phyloP scores from a whole-genome alignment of 2,329 filamentous ascomycete species.

The Graphilbum sp. region DNA sequence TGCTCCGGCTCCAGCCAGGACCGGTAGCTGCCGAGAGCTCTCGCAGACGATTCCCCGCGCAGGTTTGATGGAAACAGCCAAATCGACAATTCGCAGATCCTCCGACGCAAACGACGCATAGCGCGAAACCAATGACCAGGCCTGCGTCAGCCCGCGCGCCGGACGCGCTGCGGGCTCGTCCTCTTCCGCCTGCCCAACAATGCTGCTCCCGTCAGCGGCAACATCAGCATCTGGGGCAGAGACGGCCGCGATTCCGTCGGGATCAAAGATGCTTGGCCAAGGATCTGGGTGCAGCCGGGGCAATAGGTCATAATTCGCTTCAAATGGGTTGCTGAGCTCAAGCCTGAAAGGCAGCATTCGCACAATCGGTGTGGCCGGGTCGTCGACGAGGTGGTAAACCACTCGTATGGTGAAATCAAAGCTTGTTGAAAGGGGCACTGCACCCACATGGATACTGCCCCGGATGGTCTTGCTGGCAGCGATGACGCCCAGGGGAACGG shows the following conservation, averaged over 20 bases:
- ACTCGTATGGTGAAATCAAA: slow-evolving; percentile 59
- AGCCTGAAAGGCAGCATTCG: slow-evolving; percentile 56
- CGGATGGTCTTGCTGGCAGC: slow-evolving; percentile 24
- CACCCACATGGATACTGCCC: slow-evolving; percentile 32
- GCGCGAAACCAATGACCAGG: slow-evolving; percentile 61
- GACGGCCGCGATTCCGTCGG: slow-evolving; percentile 28
- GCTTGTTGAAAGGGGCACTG: slow-evolving; percentile 30
- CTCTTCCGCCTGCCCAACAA: background rate
- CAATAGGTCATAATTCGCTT: slow-evolving; percentile 76
- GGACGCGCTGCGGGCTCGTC: slow-evolving; percentile 2
- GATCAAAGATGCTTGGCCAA: slow-evolving; percentile 79
- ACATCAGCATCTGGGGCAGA: too few species aligned
- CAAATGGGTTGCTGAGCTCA: slow-evolving; percentile 67
- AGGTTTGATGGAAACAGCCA: slow-evolving; percentile 35
- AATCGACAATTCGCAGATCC: slow-evolving; percentile 44
- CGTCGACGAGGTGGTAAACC: slow-evolving; percentile 63
- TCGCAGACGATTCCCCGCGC: slow-evolving; percentile 43
- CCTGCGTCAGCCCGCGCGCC: slow-evolving; percentile 53
- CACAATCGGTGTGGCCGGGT: slow-evolving; percentile 64
- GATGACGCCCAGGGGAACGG: slow-evolving; percentile 30
- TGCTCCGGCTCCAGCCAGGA: slow-evolving; percentile 16
- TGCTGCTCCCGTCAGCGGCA: too few species aligned
- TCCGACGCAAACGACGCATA: slow-evolving; percentile 66
- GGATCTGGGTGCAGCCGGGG: slow-evolving; percentile 60
- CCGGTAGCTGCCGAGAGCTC: slow-evolving; percentile 18